These are phyloP conservation scores for Triangularia verruculosa DNA, from an alignment of 2,329 filamentous ascomycete genomes.

Conservation along the genomic window DNA sequence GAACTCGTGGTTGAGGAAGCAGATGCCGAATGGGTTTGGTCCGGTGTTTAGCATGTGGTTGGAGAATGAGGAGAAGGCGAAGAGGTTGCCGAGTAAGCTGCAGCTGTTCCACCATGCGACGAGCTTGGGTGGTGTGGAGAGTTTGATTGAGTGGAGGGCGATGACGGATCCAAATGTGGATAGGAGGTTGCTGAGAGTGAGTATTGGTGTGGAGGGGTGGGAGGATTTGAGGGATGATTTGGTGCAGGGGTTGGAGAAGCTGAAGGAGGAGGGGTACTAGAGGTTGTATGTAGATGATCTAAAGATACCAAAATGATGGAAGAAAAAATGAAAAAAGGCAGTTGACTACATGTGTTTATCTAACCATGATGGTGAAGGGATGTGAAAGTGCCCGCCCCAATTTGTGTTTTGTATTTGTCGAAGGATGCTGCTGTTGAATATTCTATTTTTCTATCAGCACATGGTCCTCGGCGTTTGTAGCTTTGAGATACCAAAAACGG, in stretches of 20 bases:
- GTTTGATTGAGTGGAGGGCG: constrained; percentile 90
- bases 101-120: constrained; percentile 91
- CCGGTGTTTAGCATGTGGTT: constrained; percentile 80
- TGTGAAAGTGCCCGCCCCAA: no score
- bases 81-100: constrained; percentile 71
- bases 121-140: constrained; percentile 89
- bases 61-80: constrained; percentile 59
- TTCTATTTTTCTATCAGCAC: no score
- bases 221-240: constrained; percentile 81
- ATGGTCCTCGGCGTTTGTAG: no score
- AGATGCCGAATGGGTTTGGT: constrained; percentile 90
- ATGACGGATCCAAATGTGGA: constrained; percentile 80
- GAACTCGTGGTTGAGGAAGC: constrained; percentile 69
- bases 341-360: no score
- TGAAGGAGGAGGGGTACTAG: constrained; percentile 35
- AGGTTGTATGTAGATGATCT: no score
- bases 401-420: no score
- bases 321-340: background rate
- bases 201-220: constrained; percentile 81
- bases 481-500: no score
- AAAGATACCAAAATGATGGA: no score
- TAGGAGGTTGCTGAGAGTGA: constrained; percentile 70
- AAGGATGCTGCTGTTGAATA: no score
- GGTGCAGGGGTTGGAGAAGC: constrained; percentile 58
- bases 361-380: no score